Evolutionary conservation across 2,329 filamentous ascomycete genomes (phyloP), one percentile per base, ranked within the genome.

Genomic region (Sporothrix humicola): DNA sequence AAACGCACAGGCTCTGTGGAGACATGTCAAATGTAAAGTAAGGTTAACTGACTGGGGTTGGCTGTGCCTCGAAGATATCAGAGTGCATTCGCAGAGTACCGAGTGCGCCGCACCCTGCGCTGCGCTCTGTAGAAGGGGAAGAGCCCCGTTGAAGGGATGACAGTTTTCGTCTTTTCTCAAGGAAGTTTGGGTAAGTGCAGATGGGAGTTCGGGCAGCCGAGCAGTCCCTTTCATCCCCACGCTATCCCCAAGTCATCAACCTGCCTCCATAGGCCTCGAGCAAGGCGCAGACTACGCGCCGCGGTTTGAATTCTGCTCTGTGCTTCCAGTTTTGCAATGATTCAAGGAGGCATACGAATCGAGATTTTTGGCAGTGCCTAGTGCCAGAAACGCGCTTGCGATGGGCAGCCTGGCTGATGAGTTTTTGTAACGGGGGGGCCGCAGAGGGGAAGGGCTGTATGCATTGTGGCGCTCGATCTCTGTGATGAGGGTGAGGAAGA

Each of bases 1-100:
- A 50, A 54, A 58, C 23, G 74, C 69, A 68, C 71, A 73, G 69
- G 66, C 54, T 48, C 13, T 44, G 66, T 20, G 37, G 69, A 58
- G 6, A 71, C 15, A 65, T 59, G 68, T 66, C 58, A 66, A 46
- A 71, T 56, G 72, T 52, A 73, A 71, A 52, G 50, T 71, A 73
- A 71, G 59, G 50, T 71, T 68, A 66, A 71, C 59, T 50, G 17
- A 42, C 71, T n/a, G 26, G 61, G 72, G n/a, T 42, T 23, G 37
- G 3, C 31, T n/a, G 46, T 61, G 58, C 17, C 17, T 15, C 58
- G 31, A 10, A 5, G 26, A 59, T 8, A n/a, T 37, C 31, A 6
- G 31, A 42, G 31, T 42, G 37, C 31, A 59, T 17, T 17, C 10
- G 12, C 31, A 63, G 31, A 44, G 20, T 17, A 44, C 42, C 10